phyloP scores from a whole-genome alignment of 2,329 filamentous ascomycete species.

The Verticillium longisporum region DNA sequence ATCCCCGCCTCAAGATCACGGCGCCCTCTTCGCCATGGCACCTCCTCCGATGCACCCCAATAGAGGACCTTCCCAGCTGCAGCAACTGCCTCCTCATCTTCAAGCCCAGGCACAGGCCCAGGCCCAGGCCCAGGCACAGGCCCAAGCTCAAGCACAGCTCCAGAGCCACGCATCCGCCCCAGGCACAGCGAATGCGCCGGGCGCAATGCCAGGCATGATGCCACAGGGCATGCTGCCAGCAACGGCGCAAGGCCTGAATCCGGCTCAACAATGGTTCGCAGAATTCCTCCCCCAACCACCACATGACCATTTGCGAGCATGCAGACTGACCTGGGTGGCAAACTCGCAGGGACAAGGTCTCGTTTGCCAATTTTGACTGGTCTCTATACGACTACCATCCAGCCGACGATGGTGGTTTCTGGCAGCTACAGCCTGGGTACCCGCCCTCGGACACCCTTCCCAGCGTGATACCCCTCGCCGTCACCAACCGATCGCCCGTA shows the following conservation, averaged over 20 bases:
- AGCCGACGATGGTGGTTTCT: slow-evolving; percentile 11
- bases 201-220: neutral
- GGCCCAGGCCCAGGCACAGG: neutral
- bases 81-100: neutral
- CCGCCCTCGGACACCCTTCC: slow-evolving; percentile 7
- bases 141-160: neutral
- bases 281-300: neutral
- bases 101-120: neutral
- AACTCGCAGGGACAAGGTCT: slow-evolving; percentile 6
- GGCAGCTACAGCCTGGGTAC: slow-evolving; percentile 9
- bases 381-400: slow-evolving; percentile 12
- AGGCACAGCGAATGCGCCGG: neutral
- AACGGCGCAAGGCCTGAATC: neutral
- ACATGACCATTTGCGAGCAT: neutral
- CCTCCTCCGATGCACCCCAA: slow-evolving; percentile 1
- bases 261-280: neutral
- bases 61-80: neutral
- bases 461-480: slow-evolving; percentile 5
- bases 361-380: slow-evolving; percentile 10
- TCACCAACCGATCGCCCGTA: slow-evolving; percentile 8
- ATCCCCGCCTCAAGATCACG: slow-evolving; percentile 1
- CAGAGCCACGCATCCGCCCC: neutral
- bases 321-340: neutral
- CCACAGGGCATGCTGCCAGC: neutral
- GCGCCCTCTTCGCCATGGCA: slow-evolving; percentile 2